These are phyloP conservation scores for Ceriops tagal DNA, from an alignment of 345 rosid species.

Conservation along the genomic window DNA sequence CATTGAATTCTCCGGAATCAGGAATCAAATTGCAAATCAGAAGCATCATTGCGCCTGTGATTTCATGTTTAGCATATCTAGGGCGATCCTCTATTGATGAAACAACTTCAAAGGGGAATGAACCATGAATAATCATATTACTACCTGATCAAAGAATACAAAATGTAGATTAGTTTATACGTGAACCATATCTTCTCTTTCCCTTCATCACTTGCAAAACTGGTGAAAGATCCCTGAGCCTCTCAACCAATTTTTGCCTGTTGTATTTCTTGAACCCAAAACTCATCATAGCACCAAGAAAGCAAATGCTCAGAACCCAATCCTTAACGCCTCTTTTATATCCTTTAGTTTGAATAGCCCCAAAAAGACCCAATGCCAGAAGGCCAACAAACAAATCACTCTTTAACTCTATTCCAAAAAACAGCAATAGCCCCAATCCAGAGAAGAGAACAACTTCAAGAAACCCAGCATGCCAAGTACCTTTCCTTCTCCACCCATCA, in stretches of 20 bases:
- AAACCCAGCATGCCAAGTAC: slow-evolving; percentile 20
- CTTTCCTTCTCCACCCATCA: slow-evolving; percentile 37
- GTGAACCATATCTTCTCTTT: slow-evolving; percentile 21
- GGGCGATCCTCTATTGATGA: neutral
- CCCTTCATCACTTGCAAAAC: slow-evolving; percentile 18
- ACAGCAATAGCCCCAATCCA: slow-evolving; percentile 23
- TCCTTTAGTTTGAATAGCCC: slow-evolving; percentile 13
- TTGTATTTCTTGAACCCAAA: slow-evolving; percentile 26
- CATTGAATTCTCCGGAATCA: too few relatives aligned
- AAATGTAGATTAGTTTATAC: neutral
- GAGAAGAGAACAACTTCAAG: slow-evolving; percentile 18
- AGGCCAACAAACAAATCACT: slow-evolving; percentile 23
- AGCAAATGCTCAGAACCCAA: slow-evolving; percentile 36
- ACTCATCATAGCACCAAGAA: slow-evolving; percentile 31
- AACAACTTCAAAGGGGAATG: neutral
- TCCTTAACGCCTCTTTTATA: slow-evolving; percentile 24
- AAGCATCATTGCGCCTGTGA: too few relatives aligned
- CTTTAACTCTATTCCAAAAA: slow-evolving; percentile 30
- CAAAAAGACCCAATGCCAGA: slow-evolving; percentile 29
- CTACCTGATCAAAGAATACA: neutral
- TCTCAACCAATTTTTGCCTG: slow-evolving; percentile 26
- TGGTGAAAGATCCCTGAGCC: slow-evolving; percentile 24
- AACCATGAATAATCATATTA: neutral
- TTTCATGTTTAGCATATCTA: too few relatives aligned
- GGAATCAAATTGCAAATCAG: too few relatives aligned